phyloP scores from a whole-genome alignment of 352 stramenopile species.

The Pythium brassicae region DNA sequence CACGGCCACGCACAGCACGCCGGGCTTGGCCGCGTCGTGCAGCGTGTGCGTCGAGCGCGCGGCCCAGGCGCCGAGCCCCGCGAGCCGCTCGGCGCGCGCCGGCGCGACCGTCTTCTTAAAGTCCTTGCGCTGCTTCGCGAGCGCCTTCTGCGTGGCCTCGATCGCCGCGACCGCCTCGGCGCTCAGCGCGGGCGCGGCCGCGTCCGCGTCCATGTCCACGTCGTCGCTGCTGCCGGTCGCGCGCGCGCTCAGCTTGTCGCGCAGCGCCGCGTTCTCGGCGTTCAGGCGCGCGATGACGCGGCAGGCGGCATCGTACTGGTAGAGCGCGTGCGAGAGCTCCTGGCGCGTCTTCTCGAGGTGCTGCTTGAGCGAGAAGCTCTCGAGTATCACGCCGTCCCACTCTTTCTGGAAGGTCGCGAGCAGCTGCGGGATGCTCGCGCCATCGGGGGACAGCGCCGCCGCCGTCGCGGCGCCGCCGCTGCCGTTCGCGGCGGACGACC shows the following conservation, averaged over 20 bases:
- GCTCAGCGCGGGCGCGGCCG: slow-evolving; percentile 16
- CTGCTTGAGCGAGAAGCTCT: slow-evolving; percentile 93
- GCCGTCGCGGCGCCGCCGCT: slow-evolving; percentile 5
- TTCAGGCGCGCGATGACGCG: slow-evolving; percentile 93
- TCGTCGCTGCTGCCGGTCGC: slow-evolving; percentile 25
- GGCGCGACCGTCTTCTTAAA: slow-evolving; percentile 71
- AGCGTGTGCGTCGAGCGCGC: slow-evolving; percentile 55
- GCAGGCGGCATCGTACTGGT: slow-evolving; percentile 96
- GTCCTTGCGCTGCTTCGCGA: slow-evolving; percentile 67
- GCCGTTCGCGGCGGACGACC: background rate
- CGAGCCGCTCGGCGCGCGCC: slow-evolving; percentile 33
- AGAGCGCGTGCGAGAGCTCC: slow-evolving; percentile 93
- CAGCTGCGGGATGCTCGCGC: slow-evolving; percentile 60
- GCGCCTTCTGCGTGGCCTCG: slow-evolving; percentile 62
- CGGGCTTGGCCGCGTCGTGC: slow-evolving; percentile 70
- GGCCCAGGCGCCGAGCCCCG: slow-evolving; percentile 24
- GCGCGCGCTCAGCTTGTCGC: slow-evolving; percentile 23
- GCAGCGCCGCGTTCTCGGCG: slow-evolving; percentile 61
- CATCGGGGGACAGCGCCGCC: slow-evolving; percentile 31
- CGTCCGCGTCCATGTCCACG: slow-evolving; percentile 35
- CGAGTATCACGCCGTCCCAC: slow-evolving; percentile 93
- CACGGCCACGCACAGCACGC: slow-evolving; percentile 54
- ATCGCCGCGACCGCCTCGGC: slow-evolving; percentile 45
- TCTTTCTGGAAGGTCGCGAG: slow-evolving; percentile 86
- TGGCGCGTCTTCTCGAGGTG: slow-evolving; percentile 93